A percentile compares a stretch with the other conserved stretches of the same genome.
phyloP scores from a whole-genome alignment of 2,329 filamentous ascomycete species.

The Dichotomopilus funicola region DNA sequence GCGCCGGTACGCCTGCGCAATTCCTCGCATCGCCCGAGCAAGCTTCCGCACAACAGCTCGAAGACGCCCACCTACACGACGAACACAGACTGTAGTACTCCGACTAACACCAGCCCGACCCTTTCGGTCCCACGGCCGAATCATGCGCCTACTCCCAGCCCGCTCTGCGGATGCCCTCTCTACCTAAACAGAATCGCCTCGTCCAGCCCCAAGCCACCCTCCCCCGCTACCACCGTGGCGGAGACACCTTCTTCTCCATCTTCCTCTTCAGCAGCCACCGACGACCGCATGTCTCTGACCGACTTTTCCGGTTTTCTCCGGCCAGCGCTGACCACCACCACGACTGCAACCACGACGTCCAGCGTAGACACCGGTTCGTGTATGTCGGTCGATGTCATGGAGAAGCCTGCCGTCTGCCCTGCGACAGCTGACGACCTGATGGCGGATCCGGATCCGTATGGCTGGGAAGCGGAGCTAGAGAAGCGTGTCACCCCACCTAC shows the following conservation, averaged over 20 bases:
- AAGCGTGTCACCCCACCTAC: slow-evolving; percentile 10
- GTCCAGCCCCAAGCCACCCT: neutral
- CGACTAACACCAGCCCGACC: slow-evolving; percentile 8
- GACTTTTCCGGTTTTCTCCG: slow-evolving; percentile 24
- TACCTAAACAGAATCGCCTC: neutral
- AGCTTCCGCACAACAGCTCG: slow-evolving; percentile 22
- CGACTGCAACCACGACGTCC: slow-evolving; percentile 6
- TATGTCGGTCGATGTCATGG: slow-evolving; percentile 15
- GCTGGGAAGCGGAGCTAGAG: slow-evolving; percentile 26
- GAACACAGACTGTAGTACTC: slow-evolving; percentile 13
- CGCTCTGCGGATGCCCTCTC: neutral
- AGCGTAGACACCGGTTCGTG: slow-evolving; percentile 11
- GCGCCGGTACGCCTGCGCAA: slow-evolving; percentile 15
- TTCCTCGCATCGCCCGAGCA: slow-evolving; percentile 18
- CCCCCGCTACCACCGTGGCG: neutral
- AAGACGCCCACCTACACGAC: slow-evolving; percentile 23
- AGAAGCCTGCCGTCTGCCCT: neutral
- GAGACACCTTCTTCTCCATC: neutral
- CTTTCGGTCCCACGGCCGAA: neutral
- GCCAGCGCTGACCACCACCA: slow-evolving; percentile 3
- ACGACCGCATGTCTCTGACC: slow-evolving; percentile 11
- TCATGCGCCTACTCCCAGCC: neutral
- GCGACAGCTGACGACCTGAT: neutral
- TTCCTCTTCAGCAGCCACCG: neutral
- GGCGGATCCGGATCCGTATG: slow-evolving; percentile 23